A percentile compares a stretch with the other conserved stretches of the same genome.
Evolutionary conservation across 495 filamentous ascomycete genomes (phyloP).

Genomic region (Daldinia concentrica): DNA sequence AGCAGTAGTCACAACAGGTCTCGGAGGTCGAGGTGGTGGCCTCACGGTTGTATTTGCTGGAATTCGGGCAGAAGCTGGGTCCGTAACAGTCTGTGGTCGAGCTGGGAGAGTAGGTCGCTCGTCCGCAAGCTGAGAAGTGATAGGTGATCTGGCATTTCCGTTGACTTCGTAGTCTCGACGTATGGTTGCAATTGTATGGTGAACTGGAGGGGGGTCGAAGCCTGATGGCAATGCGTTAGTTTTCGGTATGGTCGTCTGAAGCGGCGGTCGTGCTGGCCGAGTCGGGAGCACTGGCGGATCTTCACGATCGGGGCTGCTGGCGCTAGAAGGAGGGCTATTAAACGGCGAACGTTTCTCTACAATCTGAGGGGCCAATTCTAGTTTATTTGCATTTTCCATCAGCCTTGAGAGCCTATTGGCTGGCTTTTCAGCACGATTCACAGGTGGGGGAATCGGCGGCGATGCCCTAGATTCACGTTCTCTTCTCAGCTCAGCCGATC

Average conservation of each 20-base stretch:
- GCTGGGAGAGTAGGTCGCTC: slow-evolving; percentile 70
- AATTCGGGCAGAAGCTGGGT: slow-evolving; percentile 40
- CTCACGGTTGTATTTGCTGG: slow-evolving; percentile 40
- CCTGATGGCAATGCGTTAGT: slow-evolving; percentile 44
- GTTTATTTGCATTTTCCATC: slow-evolving; percentile 39
- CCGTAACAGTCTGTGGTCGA: slow-evolving; percentile 54
- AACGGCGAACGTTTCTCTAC: slow-evolving; percentile 77
- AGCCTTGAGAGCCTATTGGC: slow-evolving; percentile 55
- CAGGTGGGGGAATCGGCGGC: slow-evolving; percentile 68
- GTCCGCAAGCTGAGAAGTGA: slow-evolving; percentile 49
- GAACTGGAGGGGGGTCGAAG: slow-evolving; percentile 61
- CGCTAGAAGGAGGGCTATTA: slow-evolving; percentile 85
- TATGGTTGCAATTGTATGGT: slow-evolving; percentile 56
- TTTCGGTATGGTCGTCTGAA: slow-evolving; percentile 35
- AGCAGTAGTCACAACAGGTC: slow-evolving; percentile 51
- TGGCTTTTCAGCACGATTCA: slow-evolving; percentile 86
- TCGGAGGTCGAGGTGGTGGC: slow-evolving; percentile 59
- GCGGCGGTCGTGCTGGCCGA: slow-evolving; percentile 49
- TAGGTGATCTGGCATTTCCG: slow-evolving; percentile 41
- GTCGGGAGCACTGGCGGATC: slow-evolving; percentile 56
- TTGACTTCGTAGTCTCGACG: slow-evolving; percentile 53
- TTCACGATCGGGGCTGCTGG: slow-evolving; percentile 65
- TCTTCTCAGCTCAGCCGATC: slow-evolving; percentile 60
- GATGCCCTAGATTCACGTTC: slow-evolving; percentile 52
- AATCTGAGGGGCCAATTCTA: slow-evolving; percentile 46